phyloP scores from a whole-genome alignment of 768 basidiomycete species.

The Suillus lakei region DNA sequence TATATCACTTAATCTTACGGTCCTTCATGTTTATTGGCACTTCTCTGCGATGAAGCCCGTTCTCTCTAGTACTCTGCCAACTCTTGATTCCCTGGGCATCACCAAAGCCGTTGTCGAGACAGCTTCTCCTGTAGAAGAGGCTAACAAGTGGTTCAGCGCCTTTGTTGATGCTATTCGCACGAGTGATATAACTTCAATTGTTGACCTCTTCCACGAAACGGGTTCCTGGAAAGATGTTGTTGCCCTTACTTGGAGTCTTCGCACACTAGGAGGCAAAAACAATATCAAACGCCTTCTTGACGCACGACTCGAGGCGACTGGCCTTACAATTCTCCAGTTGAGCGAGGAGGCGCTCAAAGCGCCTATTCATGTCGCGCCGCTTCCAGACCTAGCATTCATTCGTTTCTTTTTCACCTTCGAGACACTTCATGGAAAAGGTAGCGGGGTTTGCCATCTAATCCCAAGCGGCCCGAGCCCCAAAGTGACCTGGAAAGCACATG shows the following conservation, averaged over 20 bases:
- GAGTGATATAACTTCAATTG: conserved; percentile 6
- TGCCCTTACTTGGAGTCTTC: conserved; percentile 58
- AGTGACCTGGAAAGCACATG: conserved; percentile 60
- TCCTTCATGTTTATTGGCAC: too few species aligned
- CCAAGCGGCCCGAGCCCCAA: conserved; percentile 35
- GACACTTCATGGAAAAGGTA: conserved; percentile 48
- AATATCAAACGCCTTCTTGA: conserved; percentile 42
- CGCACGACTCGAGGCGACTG: conserved; percentile 37
- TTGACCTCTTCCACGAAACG: conserved; percentile 24
- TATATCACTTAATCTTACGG: too few species aligned
- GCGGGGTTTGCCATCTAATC: conserved; percentile 59
- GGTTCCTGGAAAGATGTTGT: conserved; percentile 57
- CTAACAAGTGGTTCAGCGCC: conserved; percentile 23
- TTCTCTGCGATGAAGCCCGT: neutral
- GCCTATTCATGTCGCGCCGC: conserved; percentile 43
- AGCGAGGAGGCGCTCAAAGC: conserved; percentile 24
- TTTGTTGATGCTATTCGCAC: conserved; percentile 16
- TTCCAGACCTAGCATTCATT: conserved; percentile 61
- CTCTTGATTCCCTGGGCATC: conserved; percentile 23
- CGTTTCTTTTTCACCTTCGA: conserved; percentile 62
- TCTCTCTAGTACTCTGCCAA: conserved; percentile 16
- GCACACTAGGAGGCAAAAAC: conserved; percentile 42
- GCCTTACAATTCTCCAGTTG: conserved; percentile 22
- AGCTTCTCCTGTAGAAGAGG: conserved; percentile 13
- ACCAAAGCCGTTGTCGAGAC: conserved; percentile 15